These are phyloP conservation scores for Exserohilum turcica DNA, from an alignment of 2,329 filamentous ascomycete genomes.

Conservation along the genomic window DNA sequence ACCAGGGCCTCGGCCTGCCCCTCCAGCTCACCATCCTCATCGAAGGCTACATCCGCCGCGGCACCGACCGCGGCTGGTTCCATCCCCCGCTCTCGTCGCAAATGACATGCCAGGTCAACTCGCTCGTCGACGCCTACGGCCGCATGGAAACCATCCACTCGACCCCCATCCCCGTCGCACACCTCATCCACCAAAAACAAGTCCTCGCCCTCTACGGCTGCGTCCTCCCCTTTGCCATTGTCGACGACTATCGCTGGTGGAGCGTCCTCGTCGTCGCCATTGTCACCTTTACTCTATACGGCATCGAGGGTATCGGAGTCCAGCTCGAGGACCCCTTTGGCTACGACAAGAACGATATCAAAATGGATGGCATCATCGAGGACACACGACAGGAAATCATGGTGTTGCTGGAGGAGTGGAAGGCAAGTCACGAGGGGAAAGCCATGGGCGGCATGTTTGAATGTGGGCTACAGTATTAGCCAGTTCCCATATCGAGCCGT, in stretches of 20 bases:
- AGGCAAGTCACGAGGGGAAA: constrained; percentile 41
- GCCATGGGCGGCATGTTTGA: constrained; percentile 44
- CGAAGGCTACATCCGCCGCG: constrained; percentile 64
- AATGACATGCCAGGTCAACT: constrained; percentile 63
- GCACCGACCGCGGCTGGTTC: constrained; percentile 62
- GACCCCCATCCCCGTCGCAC: constrained; percentile 68
- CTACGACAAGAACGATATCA: constrained; percentile 69
- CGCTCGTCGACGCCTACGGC: constrained; percentile 63
- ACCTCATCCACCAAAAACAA: constrained; percentile 69
- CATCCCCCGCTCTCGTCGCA: constrained; percentile 63
- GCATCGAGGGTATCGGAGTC: constrained; percentile 66
- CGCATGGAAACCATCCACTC: constrained; percentile 68
- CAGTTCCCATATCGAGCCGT: too few species aligned
- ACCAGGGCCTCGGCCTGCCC: constrained; percentile 63
- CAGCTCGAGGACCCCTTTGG: constrained; percentile 71
- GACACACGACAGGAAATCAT: constrained; percentile 64
- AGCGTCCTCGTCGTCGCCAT: constrained; percentile 63
- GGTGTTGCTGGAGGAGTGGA: constrained; percentile 65
- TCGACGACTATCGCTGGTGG: constrained; percentile 68
- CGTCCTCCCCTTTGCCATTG: constrained; percentile 67
- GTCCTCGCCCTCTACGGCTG: constrained; percentile 65
- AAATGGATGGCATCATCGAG: constrained; percentile 68
- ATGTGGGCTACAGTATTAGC: constrained; percentile 5
- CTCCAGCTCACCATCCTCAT: constrained; percentile 66
- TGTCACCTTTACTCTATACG: constrained; percentile 67